Evolutionary conservation across 495 filamentous ascomycete species (phyloP).

Genomic region (Lepraria neglecta): DNA sequence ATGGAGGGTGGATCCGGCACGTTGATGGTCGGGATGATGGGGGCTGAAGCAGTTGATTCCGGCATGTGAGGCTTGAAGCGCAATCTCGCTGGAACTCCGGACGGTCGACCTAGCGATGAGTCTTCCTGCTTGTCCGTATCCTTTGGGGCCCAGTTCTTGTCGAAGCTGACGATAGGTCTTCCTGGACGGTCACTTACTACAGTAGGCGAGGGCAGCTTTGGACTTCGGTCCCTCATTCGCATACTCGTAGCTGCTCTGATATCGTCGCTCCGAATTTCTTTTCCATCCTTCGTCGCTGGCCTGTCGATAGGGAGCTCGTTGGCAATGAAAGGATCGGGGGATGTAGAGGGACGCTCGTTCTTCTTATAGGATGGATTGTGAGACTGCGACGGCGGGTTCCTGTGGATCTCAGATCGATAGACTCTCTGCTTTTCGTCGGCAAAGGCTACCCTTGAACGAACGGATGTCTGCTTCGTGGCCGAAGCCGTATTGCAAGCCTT

Average conservation of each 20-base stretch:
- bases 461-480: slow-evolving; percentile 33
- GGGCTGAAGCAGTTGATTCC: slow-evolving; percentile 33
- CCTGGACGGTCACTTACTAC: slow-evolving; percentile 78
- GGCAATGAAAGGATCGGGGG: slow-evolving; percentile 19
- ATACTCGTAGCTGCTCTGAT: slow-evolving; percentile 88
- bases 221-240: slow-evolving; percentile 73
- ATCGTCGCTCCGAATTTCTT: slow-evolving; percentile 78
- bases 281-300: slow-evolving; percentile 57
- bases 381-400: slow-evolving; percentile 69
- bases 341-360: slow-evolving; percentile 46
- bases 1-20: slow-evolving; percentile 48
- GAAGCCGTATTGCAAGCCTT: slow-evolving; percentile 54
- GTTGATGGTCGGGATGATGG: slow-evolving; percentile 47
- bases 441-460: slow-evolving; percentile 41
- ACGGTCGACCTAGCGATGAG: neutral
- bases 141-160: slow-evolving; percentile 67
- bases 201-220: slow-evolving; percentile 76
- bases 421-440: slow-evolving; percentile 46
- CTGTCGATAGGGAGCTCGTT: slow-evolving; percentile 26
- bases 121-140: slow-evolving; percentile 35
- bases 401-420: slow-evolving; percentile 66
- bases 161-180: slow-evolving; percentile 90
- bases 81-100: neutral
- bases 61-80: slow-evolving; percentile 22
- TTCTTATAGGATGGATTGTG: slow-evolving; percentile 64